Conservation (phyloP, 2,329 filamentous ascomycete genomes). For the Ascosphaera apis region DNA sequence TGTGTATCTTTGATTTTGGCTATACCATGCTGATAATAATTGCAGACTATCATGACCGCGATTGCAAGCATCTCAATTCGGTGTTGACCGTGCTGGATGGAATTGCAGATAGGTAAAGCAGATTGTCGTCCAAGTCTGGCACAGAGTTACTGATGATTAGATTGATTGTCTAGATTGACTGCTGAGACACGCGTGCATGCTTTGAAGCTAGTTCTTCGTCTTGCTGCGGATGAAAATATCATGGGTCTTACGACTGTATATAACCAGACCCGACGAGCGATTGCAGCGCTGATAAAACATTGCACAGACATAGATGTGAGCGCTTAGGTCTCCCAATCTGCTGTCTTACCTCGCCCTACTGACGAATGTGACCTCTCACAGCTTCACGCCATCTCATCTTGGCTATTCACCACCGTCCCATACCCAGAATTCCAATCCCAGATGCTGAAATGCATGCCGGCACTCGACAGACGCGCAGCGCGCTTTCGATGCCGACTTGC, state of each 20-base stretch:
- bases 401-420: slow-evolving; percentile 14
- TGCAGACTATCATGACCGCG: slow-evolving; percentile 4
- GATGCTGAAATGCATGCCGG: slow-evolving; percentile 18
- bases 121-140: not conserved
- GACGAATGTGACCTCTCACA: too few relatives aligned
- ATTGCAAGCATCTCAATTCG: slow-evolving; percentile 12
- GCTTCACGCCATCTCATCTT: slow-evolving; percentile 11
- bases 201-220: slow-evolving; percentile 14
- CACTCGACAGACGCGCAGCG: slow-evolving; percentile 15
- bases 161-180: slow-evolving; percentile 11
- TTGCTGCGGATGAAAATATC: slow-evolving; percentile 15
- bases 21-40: slow-evolving; percentile 4
- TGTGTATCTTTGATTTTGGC: not conserved
- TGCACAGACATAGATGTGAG: slow-evolving; percentile 4
- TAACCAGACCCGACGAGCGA: slow-evolving; percentile 13
- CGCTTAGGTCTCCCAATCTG: slow-evolving; percentile 6
- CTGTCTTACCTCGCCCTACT: not conserved
- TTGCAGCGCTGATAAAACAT: slow-evolving; percentile 10
- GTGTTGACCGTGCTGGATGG: slow-evolving; percentile 13
- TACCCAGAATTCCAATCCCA: slow-evolving; percentile 17
- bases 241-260: slow-evolving; percentile 11
- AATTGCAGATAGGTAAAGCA: slow-evolving; percentile 11
- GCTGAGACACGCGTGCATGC: slow-evolving; percentile 12
- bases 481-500: slow-evolving; percentile 19
- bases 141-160: not conserved